phyloP scores from a whole-genome alignment of 352 stramenopile species.

The Elongisporangium undulatum region DNA sequence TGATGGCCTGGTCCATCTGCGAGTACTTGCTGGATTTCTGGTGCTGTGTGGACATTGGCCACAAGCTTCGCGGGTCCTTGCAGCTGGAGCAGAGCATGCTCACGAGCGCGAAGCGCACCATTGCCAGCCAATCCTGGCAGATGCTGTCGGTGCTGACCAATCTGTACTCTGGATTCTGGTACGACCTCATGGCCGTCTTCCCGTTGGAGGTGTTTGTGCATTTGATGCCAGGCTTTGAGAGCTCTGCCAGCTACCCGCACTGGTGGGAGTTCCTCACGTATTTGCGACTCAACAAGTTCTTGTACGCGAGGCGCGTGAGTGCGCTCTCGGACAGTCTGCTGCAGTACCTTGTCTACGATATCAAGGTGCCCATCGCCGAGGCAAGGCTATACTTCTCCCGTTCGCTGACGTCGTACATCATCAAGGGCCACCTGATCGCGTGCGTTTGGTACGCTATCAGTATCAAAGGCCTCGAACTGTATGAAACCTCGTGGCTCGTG shows the following conservation, averaged over 20 bases:
- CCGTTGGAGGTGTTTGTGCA: conserved; percentile 38
- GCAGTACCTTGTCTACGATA: conserved; percentile 59
- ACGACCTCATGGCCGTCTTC: conserved; percentile 36
- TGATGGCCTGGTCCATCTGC: conserved; percentile 35
- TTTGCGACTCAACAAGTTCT: conserved; percentile 51
- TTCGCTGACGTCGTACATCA: conserved; percentile 41
- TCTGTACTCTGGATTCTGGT: conserved; percentile 24
- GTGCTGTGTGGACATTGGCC: conserved; percentile 36
- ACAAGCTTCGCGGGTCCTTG: conserved; percentile 24
- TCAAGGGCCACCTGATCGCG: conserved; percentile 58
- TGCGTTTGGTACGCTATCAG: conserved; percentile 55
- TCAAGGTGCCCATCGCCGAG: conserved; percentile 39
- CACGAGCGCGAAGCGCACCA: background rate
- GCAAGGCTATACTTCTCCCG: conserved; percentile 38
- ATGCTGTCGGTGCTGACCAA: background rate
- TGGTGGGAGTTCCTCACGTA: conserved; percentile 40
- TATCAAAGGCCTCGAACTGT: conserved; percentile 27
- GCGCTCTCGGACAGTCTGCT: conserved; percentile 40
- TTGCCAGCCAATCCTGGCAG: background rate
- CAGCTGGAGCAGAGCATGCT: conserved; percentile 8
- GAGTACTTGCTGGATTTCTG: conserved; percentile 58
- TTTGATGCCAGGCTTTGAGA: background rate
- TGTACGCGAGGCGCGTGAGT: conserved; percentile 31
- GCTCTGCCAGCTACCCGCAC: conserved; percentile 2
- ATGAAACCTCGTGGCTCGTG: conserved; percentile 51